These are phyloP conservation scores for Pilobolus umbonatus DNA, from an alignment of 192 early-diverging fungal genomes.

Conservation along the genomic window DNA sequence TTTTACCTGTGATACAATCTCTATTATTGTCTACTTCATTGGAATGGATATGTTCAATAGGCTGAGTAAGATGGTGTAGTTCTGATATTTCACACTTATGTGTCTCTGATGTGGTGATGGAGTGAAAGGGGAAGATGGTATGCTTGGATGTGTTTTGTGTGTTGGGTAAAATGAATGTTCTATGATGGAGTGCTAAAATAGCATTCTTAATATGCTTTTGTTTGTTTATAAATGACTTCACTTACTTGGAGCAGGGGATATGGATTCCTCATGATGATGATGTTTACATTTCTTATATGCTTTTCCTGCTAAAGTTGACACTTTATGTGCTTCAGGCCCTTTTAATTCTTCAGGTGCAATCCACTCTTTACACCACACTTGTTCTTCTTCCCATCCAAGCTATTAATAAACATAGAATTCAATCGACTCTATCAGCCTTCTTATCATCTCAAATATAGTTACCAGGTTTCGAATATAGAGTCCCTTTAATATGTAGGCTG, in stretches of 20 bases:
- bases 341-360: conserved; percentile 19
- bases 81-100: conserved; percentile 23
- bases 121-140: conserved; percentile 1
- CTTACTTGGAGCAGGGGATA: no score
- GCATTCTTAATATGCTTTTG: no score
- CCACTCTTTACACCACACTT: conserved; percentile 21
- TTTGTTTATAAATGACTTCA: not conserved
- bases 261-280: no score
- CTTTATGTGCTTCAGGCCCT: conserved; percentile 28
- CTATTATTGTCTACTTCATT: not conserved
- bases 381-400: conserved; percentile 26
- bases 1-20: conserved; percentile 4
- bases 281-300: conserved; percentile 21
- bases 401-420: not conserved
- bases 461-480: conserved; percentile 60
- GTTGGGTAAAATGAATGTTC: not conserved
- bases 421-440: not conserved
- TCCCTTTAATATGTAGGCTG: conserved; percentile 71
- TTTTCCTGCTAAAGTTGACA: conserved; percentile 27
- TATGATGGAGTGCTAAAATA: not conserved
- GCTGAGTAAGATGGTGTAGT: conserved; percentile 15
- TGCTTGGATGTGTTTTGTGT: no score
- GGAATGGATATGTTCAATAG: conserved; percentile 14
- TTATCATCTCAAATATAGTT: not conserved
- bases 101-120: conserved; percentile 1